phyloP scores from a whole-genome alignment of 129 eudicot species.

The Lactuca sativa region DNA sequence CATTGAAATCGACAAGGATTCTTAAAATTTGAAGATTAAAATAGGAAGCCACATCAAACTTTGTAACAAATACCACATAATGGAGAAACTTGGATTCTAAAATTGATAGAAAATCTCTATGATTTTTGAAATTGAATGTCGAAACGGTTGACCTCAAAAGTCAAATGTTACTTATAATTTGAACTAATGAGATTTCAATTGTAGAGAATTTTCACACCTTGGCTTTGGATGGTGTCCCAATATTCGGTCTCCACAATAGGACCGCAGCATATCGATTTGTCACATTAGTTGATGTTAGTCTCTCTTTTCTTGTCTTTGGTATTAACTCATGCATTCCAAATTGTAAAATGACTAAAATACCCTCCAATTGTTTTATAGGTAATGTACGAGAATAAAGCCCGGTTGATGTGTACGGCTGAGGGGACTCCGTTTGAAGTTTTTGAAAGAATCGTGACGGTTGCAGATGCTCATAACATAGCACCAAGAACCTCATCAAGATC shows the following conservation, averaged over 20 bases:
- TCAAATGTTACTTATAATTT: not conserved
- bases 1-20: not conserved
- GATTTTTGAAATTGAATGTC: not conserved
- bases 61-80: not conserved
- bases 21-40: not conserved
- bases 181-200: not conserved
- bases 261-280: conserved; percentile 95
- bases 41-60: not conserved
- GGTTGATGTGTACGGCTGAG: conserved; percentile 78
- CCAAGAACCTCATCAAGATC: conserved; percentile 92
- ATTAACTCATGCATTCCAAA: not conserved
- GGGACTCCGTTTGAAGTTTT: conserved; percentile 80
- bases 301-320: conserved; percentile 25
- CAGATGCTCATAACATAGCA: conserved; percentile 66
- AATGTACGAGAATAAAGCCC: conserved; percentile 80
- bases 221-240: conserved; percentile 79
- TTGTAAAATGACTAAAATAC: conserved; percentile 1
- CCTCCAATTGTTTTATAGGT: conserved; percentile 40
- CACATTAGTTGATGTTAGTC: conserved; percentile 93
- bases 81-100: not conserved
- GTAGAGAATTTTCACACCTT: conserved; percentile 84
- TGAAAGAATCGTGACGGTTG: conserved; percentile 62
- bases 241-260: conserved; percentile 80
- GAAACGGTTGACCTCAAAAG: conserved; percentile 13
- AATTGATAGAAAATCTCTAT: not conserved